Evolutionary conservation across 805 yeast species (phyloP), one percentile per base, ranked within the genome.

Genomic region (Teunomyces funiuensis): DNA sequence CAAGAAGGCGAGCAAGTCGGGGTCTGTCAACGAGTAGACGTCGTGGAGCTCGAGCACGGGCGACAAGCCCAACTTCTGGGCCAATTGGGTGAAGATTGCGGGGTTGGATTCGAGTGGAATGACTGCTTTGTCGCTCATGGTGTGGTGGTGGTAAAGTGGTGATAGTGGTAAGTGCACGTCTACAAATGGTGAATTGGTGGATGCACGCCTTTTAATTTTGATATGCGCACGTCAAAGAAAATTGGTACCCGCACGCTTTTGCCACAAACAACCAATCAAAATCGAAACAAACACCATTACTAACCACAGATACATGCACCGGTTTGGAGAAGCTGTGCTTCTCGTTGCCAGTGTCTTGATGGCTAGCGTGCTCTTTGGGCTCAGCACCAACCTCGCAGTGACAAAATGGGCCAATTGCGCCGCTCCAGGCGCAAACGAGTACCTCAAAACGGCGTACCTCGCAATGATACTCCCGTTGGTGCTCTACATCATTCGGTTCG

Each of bases 41-140:
- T 91, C 99, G 41, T 77, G 80, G 62, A 88, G 91, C 34, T 70
- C 73, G 10, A 81, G 69, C 2, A 74, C 58, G 1, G 79, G 75
- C 0, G 80, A 58, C 4, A 90, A 67, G 0, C 97, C 97, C 29
- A 93, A 59, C 17, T 73, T 73, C 23, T 66, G 71, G 2, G 89
- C 85, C 52, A 88, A 81, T 0, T 68, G 68, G 6, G 85, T 78
- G 66, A 91, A 90, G 5, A 91, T 80, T 7, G 75, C 83, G 0
- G 99, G 99, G 53, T 89, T 88, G 6, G 95, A 86, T 59, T 93
- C 99, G 25, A 91, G 65, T 2, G 98, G 98, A 9, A 89, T 81
- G 11, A 87, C 91, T 10, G 82, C 29, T 40, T 42, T 49, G 14
- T 13, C 19, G 13, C 23, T 19, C 22, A 31, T 31, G 15, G 14